These are phyloP conservation scores for Viola odorata DNA, from an alignment of 345 rosid species.

Conservation along the genomic window DNA sequence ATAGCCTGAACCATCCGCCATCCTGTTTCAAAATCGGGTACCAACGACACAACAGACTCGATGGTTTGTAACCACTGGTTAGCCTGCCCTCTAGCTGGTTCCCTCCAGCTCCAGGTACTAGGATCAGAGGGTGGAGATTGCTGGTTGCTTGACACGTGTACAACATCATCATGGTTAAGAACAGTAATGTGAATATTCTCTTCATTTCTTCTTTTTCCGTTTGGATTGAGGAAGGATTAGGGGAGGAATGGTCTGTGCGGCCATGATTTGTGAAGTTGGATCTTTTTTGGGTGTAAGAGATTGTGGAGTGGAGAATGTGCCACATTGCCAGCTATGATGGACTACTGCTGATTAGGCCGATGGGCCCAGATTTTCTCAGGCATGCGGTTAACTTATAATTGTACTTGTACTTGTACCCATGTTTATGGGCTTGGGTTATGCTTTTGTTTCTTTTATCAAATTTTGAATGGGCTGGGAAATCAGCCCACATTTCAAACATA, in stretches of 20 bases:
- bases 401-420: too few relatives aligned
- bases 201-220: constrained; percentile 14
- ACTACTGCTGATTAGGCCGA: not conserved
- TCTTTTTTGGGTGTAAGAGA: not conserved
- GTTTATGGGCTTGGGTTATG: too few relatives aligned
- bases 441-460: too few relatives aligned
- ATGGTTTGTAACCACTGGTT: constrained; percentile 49
- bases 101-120: constrained; percentile 85
- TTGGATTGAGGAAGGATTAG: not conserved
- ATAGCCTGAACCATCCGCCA: constrained; percentile 80
- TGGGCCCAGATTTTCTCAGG: not conserved
- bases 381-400: too few relatives aligned
- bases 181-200: constrained; percentile 1
- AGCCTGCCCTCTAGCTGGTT: constrained; percentile 79
- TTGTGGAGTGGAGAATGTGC: constrained; percentile 6
- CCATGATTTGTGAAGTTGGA: not conserved
- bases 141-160: constrained; percentile 29
- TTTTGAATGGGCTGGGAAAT: too few relatives aligned
- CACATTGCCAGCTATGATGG: not conserved
- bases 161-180: constrained; percentile 27
- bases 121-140: constrained; percentile 56
- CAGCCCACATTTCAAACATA: too few relatives aligned
- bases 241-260: not conserved
- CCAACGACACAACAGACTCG: constrained; percentile 48
- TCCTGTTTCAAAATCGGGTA: constrained; percentile 40